These are phyloP conservation scores for Silene uniflora DNA, from an alignment of 148 eudicot genomes.

Conservation along the genomic window DNA sequence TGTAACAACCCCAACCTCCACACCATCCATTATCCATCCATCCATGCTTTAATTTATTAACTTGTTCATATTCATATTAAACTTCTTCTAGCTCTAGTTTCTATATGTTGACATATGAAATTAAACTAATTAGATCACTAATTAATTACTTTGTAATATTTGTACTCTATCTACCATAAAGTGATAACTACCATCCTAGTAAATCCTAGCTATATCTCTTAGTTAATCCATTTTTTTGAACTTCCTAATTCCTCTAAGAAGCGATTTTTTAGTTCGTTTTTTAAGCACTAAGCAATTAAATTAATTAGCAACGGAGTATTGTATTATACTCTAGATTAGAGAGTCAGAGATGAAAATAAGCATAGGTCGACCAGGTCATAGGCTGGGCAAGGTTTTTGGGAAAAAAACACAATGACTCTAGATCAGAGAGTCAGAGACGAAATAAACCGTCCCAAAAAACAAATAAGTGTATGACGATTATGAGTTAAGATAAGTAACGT, in stretches of 20 bases:
- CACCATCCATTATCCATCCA: constrained; percentile 12
- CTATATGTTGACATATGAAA: neutral
- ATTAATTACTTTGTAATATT: neutral
- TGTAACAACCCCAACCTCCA: constrained; percentile 30
- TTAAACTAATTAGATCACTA: neutral
- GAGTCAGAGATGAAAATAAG: no score
- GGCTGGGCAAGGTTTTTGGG: no score
- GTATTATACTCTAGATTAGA: no score
- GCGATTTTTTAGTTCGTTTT: neutral
- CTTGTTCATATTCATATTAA: constrained; percentile 27
- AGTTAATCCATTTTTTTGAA: neutral
- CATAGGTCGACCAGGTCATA: no score
- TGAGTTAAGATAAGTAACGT: no score
- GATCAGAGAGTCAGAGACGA: no score
- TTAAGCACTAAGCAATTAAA: neutral
- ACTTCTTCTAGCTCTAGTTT: constrained; percentile 29
- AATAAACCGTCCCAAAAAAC: no score
- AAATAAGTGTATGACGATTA: no score
- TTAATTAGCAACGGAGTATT: neutral
- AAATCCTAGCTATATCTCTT: neutral
- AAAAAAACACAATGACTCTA: no score
- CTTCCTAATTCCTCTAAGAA: neutral
- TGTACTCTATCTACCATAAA: neutral
- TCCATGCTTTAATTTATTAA: constrained; percentile 4
- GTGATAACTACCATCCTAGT: constrained; percentile 17